These are phyloP conservation scores for Claviceps pusilla DNA, from an alignment of 2,329 filamentous ascomycete species.

Conservation along the genomic window DNA sequence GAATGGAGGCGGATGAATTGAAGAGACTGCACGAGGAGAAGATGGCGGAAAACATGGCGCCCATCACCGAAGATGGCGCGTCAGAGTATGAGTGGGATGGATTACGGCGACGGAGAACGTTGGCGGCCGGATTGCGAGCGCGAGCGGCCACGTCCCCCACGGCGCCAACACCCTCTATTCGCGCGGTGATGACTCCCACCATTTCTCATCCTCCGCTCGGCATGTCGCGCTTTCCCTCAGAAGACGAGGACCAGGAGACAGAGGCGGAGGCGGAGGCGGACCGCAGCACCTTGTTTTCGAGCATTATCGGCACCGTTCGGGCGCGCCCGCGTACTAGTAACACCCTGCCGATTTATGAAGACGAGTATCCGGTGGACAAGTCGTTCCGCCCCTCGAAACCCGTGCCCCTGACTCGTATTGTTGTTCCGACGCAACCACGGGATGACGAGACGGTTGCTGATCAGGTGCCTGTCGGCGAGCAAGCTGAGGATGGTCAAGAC, in stretches of 20 bases:
- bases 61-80: constrained; percentile 63
- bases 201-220: constrained; percentile 39
- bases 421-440: constrained; percentile 31
- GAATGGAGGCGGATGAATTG: constrained; percentile 67
- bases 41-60: constrained; percentile 51
- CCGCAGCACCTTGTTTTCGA: constrained; percentile 35
- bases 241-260: constrained; percentile 37
- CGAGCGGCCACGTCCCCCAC: constrained; percentile 14
- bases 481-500: constrained; percentile 29
- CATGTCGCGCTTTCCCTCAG: constrained; percentile 65
- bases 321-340: constrained; percentile 19
- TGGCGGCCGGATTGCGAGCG: constrained; percentile 20
- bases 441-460: constrained; percentile 27
- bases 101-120: constrained; percentile 55
- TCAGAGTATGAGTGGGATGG: constrained; percentile 76
- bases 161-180: constrained; percentile 13
- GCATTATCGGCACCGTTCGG: constrained; percentile 39
- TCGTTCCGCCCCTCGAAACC: constrained; percentile 43
- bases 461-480: constrained; percentile 24
- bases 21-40: constrained; percentile 68
- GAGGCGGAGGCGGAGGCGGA: constrained; percentile 31
- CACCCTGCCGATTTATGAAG: constrained; percentile 16
- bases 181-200: constrained; percentile 9
- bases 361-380: constrained; percentile 25
- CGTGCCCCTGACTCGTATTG: constrained; percentile 47